A percentile compares a stretch with the other conserved stretches of the same genome.
Evolutionary conservation across 73 alveolate species (phyloP).

Genomic region (Paramecium biaurelia): DNA sequence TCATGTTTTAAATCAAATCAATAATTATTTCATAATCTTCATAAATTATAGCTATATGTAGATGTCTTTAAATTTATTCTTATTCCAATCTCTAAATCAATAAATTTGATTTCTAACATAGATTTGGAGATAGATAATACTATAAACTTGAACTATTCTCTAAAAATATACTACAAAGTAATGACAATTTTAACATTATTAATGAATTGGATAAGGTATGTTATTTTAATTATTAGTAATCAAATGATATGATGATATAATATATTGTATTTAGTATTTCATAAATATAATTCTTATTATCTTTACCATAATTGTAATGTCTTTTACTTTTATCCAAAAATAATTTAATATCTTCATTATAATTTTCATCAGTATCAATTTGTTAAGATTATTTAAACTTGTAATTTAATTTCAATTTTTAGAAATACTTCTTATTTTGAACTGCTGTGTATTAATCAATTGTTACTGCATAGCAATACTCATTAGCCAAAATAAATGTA

Average conservation of each 20-base stretch:
- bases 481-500: neutral
- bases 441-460: neutral
- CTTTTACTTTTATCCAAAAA: neutral
- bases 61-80: neutral
- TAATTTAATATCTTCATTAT: constrained; percentile 19
- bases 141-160: neutral
- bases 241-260: neutral
- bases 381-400: neutral
- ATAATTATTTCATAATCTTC: constrained; percentile 25
- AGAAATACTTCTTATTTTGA: neutral
- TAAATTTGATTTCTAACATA: neutral
- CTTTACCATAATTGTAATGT: neutral
- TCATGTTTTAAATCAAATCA: neutral
- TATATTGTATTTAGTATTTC: neutral
- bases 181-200: neutral
- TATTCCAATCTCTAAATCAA: neutral
- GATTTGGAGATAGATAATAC: neutral
- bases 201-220: neutral
- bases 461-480: constrained; percentile 2
- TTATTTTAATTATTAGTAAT: neutral
- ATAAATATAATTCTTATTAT: neutral
- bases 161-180: constrained; percentile 25
- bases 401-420: neutral
- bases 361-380: neutral
- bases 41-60: neutral